Conservation (phyloP, 306 rosid species). For the Medicago ruthenica region DNA sequence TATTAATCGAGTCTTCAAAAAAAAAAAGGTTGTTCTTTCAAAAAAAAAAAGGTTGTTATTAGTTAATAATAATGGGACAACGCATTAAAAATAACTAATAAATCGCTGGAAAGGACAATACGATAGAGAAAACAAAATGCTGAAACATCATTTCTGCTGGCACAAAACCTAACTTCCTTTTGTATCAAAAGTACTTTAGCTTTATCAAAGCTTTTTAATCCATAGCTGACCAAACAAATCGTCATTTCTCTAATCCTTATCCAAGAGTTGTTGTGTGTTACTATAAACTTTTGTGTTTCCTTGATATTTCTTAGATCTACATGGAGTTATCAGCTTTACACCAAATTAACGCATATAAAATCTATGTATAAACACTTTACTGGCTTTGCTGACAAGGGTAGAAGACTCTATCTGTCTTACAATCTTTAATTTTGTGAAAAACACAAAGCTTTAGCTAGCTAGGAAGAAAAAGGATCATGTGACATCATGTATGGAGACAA, state of each 20-base stretch:
- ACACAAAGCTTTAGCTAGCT: background rate
- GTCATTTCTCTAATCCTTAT: slow-evolving; percentile 29
- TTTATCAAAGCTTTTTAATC: slow-evolving; percentile 20
- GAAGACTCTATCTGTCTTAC: background rate
- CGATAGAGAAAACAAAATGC: slow-evolving; percentile 21
- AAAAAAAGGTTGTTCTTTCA: too few relatives aligned
- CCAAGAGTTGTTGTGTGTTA: background rate
- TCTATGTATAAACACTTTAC: slow-evolving; percentile 2
- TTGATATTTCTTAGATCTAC: background rate
- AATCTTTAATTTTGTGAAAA: slow-evolving; percentile 30
- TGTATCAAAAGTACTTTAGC: slow-evolving; percentile 4
- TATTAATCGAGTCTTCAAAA: too few relatives aligned
- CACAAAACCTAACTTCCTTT: slow-evolving; percentile 37
- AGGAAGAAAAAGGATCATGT: background rate
- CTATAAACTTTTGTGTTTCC: slow-evolving; percentile 12
- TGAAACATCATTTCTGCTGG: slow-evolving; percentile 38
- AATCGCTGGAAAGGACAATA: slow-evolving; percentile 1
- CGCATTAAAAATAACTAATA: background rate
- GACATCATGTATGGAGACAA: slow-evolving; percentile 14
- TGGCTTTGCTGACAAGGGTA: slow-evolving; percentile 19
- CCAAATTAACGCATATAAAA: background rate
- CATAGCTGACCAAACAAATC: slow-evolving; percentile 24
- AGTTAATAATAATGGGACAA: slow-evolving; percentile 27
- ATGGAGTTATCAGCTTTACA: slow-evolving; percentile 3
- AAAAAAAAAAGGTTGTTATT: too few relatives aligned